Conservation (phyloP, 2,329 filamentous ascomycete genomes). For the Waltergamsia citrina region DNA sequence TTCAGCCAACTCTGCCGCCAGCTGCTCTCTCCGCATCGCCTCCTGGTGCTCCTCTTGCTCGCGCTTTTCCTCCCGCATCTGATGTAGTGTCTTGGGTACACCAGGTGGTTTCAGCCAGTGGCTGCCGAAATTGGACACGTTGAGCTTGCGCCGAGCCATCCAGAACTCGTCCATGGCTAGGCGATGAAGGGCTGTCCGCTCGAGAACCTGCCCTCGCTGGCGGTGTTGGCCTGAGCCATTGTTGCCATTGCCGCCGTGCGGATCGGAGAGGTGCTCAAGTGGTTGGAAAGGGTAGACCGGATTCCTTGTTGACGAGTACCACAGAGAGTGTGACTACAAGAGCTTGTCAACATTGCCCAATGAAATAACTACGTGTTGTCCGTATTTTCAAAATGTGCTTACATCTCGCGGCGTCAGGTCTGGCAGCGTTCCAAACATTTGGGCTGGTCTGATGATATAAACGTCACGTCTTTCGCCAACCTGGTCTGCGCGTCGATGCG, state of each 20-base stretch:
- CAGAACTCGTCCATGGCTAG: constrained; percentile 69
- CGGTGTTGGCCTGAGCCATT: constrained; percentile 22
- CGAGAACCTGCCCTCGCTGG: constrained; percentile 30
- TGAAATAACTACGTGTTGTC: neutral
- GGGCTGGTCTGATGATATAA: constrained; percentile 7
- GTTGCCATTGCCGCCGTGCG: constrained; percentile 13
- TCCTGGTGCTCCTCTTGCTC: constrained; percentile 82
- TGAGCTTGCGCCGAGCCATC: constrained; percentile 65
- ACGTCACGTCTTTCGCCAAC: neutral
- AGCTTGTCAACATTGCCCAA: neutral
- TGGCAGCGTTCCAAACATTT: constrained; percentile 55
- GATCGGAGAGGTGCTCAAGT: constrained; percentile 20
- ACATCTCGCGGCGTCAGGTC: constrained; percentile 64
- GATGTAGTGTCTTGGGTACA: constrained; percentile 79
- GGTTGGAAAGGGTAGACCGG: constrained; percentile 26
- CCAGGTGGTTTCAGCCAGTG: constrained; percentile 88
- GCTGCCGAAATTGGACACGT: constrained; percentile 79
- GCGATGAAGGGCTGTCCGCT: constrained; percentile 55
- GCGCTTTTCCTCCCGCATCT: constrained; percentile 78
- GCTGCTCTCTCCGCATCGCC: constrained; percentile 58
- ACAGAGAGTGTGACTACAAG: constrained; percentile 58
- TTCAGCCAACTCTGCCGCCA: constrained; percentile 66
- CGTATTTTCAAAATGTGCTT: constrained; percentile 20
- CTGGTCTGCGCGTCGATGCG: neutral
- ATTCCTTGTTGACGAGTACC: constrained; percentile 58